Evolutionary conservation across 2,329 filamentous ascomycete genomes (phyloP), one percentile per base, ranked within the genome.

Genomic region (Beauveria asiatica): DNA sequence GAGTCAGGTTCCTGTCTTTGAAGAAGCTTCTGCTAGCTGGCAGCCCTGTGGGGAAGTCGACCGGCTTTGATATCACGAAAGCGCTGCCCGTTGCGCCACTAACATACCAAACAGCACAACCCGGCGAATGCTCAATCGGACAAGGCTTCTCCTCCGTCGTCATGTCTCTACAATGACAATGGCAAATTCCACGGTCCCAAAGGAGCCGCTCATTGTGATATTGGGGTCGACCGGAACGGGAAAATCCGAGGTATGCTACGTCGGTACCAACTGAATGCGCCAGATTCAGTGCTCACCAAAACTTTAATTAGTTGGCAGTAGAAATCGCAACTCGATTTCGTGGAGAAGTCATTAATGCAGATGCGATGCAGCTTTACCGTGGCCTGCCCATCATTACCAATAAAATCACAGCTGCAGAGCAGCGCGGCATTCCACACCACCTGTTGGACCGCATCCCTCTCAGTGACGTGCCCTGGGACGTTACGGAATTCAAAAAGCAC

Each of bases 301-400:
- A 21, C 33, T 5, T 6, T 63, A 11, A 33, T 37, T 27, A 96
- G 92, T 83, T 97, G 65, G 94, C 94, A 9, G 88, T 99, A 45
- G 90, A 96, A 64, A 76, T 99, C 56, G 94, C 95, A 1, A 80
- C 80, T 46, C 84, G 82, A 23, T 92, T 92, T 74, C 87, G 94
- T 72, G 94, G 95, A 69, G 94, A 99, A 73, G 83, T 99, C 57
- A 92, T 99, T 75, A 99, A 99, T 70, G 90, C 90, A 51, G 94
- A 99, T 78, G 94, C 94, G 44, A 96, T 99, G 92, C 94, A 99
- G 72, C 86, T 99, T 75, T 99, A 99, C 73, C 82, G 83, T 57
- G 94, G 94, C 3, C 78, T 99, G 48, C 92, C 94, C 5, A 87
- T 97, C 64, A 93, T 97, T 66, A 99, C 94, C 27, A 99, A 99